Evolutionary conservation across 352 stramenopile species (phyloP), one percentile per base, ranked within the genome.

Genomic region (Pythium monospermum): DNA sequence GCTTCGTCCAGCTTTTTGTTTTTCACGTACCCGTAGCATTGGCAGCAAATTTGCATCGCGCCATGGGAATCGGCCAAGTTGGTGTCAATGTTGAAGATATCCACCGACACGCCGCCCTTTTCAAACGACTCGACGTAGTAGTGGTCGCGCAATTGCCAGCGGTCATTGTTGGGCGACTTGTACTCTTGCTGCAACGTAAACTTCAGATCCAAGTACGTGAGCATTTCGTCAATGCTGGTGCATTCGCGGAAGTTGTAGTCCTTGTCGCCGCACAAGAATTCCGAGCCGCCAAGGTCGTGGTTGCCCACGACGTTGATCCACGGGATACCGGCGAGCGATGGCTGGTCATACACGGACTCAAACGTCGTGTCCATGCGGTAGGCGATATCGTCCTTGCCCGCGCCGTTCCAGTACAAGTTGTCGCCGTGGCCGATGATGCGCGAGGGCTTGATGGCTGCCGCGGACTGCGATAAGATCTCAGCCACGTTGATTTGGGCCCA

Each of bases 381-480:
- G 30, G 53, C 68, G 38, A 88, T 87, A 38, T 94, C 82, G 8
- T 83, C 71, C 3, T 73, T 71, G 21, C 81, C 83, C 3, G 78
- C 81, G 19, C 83, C 83, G 64, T 92, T 91, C 81, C 81, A 94
- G 79, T 94, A 94, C 30, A 92, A 80, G 69, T 94, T 94, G 66
- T 94, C 83, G 30, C 80, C 83, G 59, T 94, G 83, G 12, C 79
- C 75, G 31, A 94, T 88, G 49, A 94, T 76, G 15, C 71, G 66
- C 26, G 65, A 53, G 0, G 83, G 80, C 49, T 86, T 88, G 47
- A 90, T 71, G 13, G 74, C 76, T 1, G 61, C 73, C 0, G 83
- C 83, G n/a, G 76, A 83, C 54, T 90, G 62, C 18, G 72, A 64
- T 4, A 94, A 48, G 57, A 94, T 85, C 58, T 90, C 79, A 13